Percentiles rank a stretch among this genome's conserved stretches.
Evolutionary conservation across 176 grass and related monocot species (phyloP).

Genomic region (Aegilops bicornis): DNA sequence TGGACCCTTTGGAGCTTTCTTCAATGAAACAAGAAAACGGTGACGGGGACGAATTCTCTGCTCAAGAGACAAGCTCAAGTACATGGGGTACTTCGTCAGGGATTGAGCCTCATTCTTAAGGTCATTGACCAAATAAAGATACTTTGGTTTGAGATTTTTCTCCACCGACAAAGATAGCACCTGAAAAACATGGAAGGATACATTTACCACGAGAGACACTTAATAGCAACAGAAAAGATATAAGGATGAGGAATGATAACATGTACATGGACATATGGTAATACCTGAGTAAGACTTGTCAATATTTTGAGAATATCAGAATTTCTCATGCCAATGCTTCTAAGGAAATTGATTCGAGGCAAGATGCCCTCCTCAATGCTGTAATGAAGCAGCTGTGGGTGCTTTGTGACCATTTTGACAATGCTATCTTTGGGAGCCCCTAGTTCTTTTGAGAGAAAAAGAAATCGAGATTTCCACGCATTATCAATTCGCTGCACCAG

Average conservation of each 20-base stretch:
- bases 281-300: slow-evolving; percentile 93
- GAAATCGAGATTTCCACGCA: slow-evolving; percentile 80
- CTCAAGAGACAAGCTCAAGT: slow-evolving; percentile 90
- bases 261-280: slow-evolving; percentile 19
- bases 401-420: slow-evolving; percentile 95
- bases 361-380: slow-evolving; percentile 97
- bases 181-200: slow-evolving; percentile 44
- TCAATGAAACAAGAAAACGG: slow-evolving; percentile 83
- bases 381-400: slow-evolving; percentile 96
- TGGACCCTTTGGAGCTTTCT: slow-evolving; percentile 91
- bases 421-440: slow-evolving; percentile 84
- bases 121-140: slow-evolving; percentile 82
- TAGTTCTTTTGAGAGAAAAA: slow-evolving; percentile 84
- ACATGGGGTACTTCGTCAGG: slow-evolving; percentile 94
- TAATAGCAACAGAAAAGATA: slow-evolving; percentile 14
- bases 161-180: slow-evolving; percentile 92
- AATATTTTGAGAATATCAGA: slow-evolving; percentile 87
- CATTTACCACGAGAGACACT: slow-evolving; percentile 10
- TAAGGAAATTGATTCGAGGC: slow-evolving; percentile 86
- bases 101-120: slow-evolving; percentile 73
- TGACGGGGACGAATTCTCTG: slow-evolving; percentile 93
- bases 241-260: slow-evolving; percentile 12
- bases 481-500: slow-evolving; percentile 78
- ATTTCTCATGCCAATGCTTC: slow-evolving; percentile 85
- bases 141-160: slow-evolving; percentile 77